Evolutionary conservation across 257 asterid genomes (phyloP).

Genomic region (Forsythia viridissima): DNA sequence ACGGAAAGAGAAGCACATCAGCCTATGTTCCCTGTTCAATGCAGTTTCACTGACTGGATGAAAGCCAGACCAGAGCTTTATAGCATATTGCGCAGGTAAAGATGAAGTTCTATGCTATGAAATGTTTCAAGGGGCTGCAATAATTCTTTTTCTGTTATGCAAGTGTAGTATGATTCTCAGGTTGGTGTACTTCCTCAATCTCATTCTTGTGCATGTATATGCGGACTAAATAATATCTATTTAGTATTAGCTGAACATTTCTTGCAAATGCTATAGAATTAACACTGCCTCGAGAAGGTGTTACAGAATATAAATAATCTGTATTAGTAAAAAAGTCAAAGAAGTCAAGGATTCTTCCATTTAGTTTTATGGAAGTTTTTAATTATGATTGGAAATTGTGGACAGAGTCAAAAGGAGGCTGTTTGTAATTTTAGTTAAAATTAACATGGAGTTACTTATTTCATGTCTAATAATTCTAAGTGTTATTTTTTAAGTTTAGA

Average conservation of each 20-base stretch:
- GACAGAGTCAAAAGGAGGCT: not conserved
- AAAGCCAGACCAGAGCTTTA: conserved; percentile 94
- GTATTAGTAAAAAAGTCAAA: too few species aligned
- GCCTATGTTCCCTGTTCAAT: conserved; percentile 54
- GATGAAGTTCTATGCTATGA: conserved; percentile 19
- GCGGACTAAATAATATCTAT: not conserved
- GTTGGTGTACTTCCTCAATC: conserved; percentile 21
- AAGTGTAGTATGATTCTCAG: conserved; percentile 22
- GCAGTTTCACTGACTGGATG: conserved; percentile 97
- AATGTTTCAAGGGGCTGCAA: conserved; percentile 14
- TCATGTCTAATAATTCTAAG: not conserved
- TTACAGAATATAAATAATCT: not conserved
- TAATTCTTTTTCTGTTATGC: conserved; percentile 20
- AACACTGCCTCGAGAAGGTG: conserved; percentile 1
- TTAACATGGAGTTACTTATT: not conserved
- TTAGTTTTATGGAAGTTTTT: too few species aligned
- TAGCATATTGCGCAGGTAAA: conserved; percentile 90
- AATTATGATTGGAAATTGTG: not conserved
- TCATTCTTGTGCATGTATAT: conserved; percentile 18
- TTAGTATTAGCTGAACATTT: conserved; percentile 9
- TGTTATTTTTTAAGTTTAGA: not conserved
- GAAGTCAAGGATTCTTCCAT: too few species aligned
- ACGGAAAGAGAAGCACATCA: conserved; percentile 74
- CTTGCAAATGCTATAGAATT: conserved; percentile 18
- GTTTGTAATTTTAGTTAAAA: not conserved